A percentile compares a stretch with the other conserved stretches of the same genome.
Conservation (phyloP, 768 basidiomycete genomes). For the Leccinum fibrillosum region DNA sequence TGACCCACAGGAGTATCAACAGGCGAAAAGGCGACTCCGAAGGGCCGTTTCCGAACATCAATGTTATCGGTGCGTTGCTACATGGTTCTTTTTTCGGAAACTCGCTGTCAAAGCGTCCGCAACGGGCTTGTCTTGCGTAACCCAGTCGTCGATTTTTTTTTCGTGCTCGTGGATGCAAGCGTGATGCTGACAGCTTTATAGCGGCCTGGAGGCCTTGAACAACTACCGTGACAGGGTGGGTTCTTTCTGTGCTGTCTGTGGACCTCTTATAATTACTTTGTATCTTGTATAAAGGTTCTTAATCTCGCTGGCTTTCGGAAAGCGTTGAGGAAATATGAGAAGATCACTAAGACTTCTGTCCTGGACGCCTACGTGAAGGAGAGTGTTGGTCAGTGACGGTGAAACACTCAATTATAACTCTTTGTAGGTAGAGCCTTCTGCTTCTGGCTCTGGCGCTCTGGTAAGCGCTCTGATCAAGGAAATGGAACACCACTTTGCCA, state of each 20-base stretch:
- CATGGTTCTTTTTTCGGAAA: background rate
- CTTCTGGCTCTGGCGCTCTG: slow-evolving; percentile 60
- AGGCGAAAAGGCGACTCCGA: slow-evolving; percentile 83
- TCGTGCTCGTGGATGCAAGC: background rate
- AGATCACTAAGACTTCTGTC: slow-evolving; percentile 66
- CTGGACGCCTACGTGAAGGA: slow-evolving; percentile 80
- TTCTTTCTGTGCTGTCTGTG: background rate
- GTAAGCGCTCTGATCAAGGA: slow-evolving; percentile 68
- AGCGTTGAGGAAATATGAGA: slow-evolving; percentile 83
- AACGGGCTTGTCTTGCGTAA: background rate
- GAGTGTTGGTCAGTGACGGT: slow-evolving; percentile 28
- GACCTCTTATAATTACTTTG: background rate
- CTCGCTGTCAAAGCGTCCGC: background rate
- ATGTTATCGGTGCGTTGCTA: slow-evolving; percentile 53
- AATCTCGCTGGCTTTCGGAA: slow-evolving; percentile 91
- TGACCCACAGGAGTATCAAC: slow-evolving; percentile 76
- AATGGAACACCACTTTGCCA: slow-evolving; percentile 75
- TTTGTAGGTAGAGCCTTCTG: slow-evolving; percentile 60
- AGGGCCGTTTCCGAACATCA: slow-evolving; percentile 74
- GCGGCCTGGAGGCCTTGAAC: slow-evolving; percentile 79
- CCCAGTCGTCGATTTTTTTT: background rate
- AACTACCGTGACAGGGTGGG: slow-evolving; percentile 68
- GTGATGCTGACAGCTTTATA: slow-evolving; percentile 27
- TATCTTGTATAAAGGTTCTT: slow-evolving; percentile 50
- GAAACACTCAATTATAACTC: background rate